These are phyloP conservation scores for Saturnispora zaruensis DNA, from an alignment of 805 yeast species.

Conservation along the genomic window DNA sequence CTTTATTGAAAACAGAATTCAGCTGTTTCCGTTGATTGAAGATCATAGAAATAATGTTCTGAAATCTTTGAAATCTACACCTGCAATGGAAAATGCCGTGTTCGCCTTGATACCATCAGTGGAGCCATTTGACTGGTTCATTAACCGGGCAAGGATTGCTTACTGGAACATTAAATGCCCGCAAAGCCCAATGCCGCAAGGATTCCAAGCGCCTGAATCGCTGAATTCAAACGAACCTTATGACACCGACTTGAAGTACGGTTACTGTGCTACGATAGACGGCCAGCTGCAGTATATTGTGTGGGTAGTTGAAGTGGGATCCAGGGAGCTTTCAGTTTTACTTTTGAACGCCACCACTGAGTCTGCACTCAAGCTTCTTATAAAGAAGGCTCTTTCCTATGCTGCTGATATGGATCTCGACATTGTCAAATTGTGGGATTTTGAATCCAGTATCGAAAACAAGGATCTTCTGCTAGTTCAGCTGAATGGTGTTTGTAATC, in stretches of 20 bases:
- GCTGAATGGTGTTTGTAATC: conserved; percentile 5
- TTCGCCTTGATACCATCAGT: conserved; percentile 30
- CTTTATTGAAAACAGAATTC: conserved; percentile 7
- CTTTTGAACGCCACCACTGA: not conserved
- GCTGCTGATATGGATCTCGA: conserved; percentile 8
- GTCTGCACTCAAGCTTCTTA: not conserved
- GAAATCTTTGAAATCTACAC: not conserved
- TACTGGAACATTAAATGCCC: conserved; percentile 6
- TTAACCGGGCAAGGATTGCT: conserved; percentile 25
- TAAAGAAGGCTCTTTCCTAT: not conserved
- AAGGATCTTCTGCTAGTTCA: not conserved
- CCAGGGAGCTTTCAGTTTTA: not conserved
- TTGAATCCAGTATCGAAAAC: conserved; percentile 13
- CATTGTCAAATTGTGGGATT: conserved; percentile 10
- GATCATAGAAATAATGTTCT: not conserved
- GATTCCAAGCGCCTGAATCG: not conserved
- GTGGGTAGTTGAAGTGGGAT: conserved; percentile 1
- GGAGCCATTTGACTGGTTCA: conserved; percentile 34
- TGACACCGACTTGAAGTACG: conserved; percentile 3
- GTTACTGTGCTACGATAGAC: not conserved
- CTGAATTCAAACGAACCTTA: not conserved
- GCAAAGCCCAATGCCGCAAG: not conserved
- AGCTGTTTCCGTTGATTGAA: conserved; percentile 3
- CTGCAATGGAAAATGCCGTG: not conserved
- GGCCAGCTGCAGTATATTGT: not conserved